Percentiles rank a stretch among this genome's conserved stretches.
Evolutionary conservation across 2,329 filamentous ascomycete species (phyloP).

Genomic region (Colletotrichum spaethianum): DNA sequence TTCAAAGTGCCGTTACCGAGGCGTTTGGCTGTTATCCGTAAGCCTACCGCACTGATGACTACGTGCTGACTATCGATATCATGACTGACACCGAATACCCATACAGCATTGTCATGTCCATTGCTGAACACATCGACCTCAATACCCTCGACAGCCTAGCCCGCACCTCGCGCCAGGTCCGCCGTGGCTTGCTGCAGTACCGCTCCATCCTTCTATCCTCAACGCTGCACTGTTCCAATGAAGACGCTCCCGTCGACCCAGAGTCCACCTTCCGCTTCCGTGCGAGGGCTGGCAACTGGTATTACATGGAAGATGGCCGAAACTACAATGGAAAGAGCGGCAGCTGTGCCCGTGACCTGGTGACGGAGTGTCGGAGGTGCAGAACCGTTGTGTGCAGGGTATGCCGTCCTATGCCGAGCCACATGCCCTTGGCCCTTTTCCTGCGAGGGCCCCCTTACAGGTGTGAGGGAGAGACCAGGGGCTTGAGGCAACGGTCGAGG

Average conservation of each 20-base stretch:
- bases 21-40: conserved; percentile 57
- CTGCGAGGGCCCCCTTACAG: not conserved
- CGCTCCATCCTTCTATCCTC: conserved; percentile 79
- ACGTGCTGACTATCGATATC: not conserved
- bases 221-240: conserved; percentile 86
- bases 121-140: conserved; percentile 85
- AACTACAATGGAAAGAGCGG: conserved; percentile 77
- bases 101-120: conserved; percentile 79
- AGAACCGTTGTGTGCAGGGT: conserved; percentile 85
- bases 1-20: conserved; percentile 46
- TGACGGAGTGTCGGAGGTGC: conserved; percentile 85
- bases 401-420: conserved; percentile 46
- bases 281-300: conserved; percentile 70
- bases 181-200: conserved; percentile 83
- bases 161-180: conserved; percentile 84
- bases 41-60: conserved; percentile 15
- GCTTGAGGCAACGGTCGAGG: conserved; percentile 25
- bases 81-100: conserved; percentile 16
- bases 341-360: conserved; percentile 89
- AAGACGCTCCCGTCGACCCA: conserved; percentile 68
- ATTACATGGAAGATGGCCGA: conserved; percentile 71
- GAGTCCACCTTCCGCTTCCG: conserved; percentile 72
- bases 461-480: conserved; percentile 15
- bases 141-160: conserved; percentile 90
- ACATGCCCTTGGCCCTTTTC: conserved; percentile 12